phyloP scores from a whole-genome alignment of 2,329 filamentous ascomycete genomes.

The Hypoxylon sp. region DNA sequence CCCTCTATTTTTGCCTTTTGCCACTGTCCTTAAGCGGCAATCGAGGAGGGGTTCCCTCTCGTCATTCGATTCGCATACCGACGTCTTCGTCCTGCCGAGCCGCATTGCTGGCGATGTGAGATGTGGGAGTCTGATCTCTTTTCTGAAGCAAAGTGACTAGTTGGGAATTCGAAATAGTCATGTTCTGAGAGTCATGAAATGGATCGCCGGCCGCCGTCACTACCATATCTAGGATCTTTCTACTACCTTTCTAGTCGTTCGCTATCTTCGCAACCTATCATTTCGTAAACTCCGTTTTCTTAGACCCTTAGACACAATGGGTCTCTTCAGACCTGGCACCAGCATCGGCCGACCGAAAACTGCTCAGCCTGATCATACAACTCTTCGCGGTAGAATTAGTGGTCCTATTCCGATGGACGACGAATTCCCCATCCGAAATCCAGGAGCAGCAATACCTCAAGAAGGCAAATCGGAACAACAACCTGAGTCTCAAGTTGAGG shows the following conservation, averaged over 20 bases:
- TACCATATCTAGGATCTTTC: slow-evolving; percentile 39
- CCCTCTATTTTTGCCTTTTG: slow-evolving; percentile 41
- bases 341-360: slow-evolving; percentile 60
- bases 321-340: slow-evolving; percentile 63
- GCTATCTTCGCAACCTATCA: slow-evolving; percentile 42
- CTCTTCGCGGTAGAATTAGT: slow-evolving; percentile 73
- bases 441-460: slow-evolving; percentile 58
- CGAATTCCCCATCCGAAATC: slow-evolving; percentile 67
- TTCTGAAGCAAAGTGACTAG: slow-evolving; percentile 44
- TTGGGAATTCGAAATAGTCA: slow-evolving; percentile 29
- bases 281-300: slow-evolving; percentile 34
- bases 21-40: slow-evolving; percentile 46
- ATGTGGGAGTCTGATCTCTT: slow-evolving; percentile 50
- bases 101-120: slow-evolving; percentile 56
- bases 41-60: slow-evolving; percentile 35
- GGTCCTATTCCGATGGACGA: slow-evolving; percentile 73
- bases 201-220: slow-evolving; percentile 49
- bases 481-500: slow-evolving; percentile 42
- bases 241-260: slow-evolving; percentile 43
- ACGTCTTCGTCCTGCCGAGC: slow-evolving; percentile 47
- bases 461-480: slow-evolving; percentile 49
- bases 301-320: slow-evolving; percentile 52
- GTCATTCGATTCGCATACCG: slow-evolving; percentile 46
- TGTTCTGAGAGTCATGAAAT: slow-evolving; percentile 44
- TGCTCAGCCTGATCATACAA: slow-evolving; percentile 55